Conservation (phyloP, 768 basidiomycete genomes). For the Cubamyces lactineus region DNA sequence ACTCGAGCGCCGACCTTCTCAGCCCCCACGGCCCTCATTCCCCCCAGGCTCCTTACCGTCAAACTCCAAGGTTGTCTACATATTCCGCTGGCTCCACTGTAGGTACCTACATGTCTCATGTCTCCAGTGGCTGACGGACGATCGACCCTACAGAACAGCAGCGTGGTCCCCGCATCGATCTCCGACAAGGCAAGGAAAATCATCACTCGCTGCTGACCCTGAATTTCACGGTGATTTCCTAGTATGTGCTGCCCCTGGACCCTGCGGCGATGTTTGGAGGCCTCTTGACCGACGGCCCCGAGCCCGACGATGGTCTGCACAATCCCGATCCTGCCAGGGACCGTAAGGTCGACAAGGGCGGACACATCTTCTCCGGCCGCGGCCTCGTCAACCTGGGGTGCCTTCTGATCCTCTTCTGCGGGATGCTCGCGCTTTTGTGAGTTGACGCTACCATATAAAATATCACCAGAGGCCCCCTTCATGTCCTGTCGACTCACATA, state of each 20-base stretch:
- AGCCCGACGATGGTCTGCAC: constrained; percentile 53
- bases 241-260: constrained; percentile 71
- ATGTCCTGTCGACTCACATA: constrained; percentile 13
- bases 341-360: constrained; percentile 38
- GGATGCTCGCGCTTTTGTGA: constrained; percentile 49
- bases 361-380: constrained; percentile 56
- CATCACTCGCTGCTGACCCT: background rate
- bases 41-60: background rate
- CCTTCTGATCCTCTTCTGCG: constrained; percentile 52
- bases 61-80: no score
- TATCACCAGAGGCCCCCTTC: no score
- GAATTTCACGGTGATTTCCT: background rate
- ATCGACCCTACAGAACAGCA: background rate
- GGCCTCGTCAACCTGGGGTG: constrained; percentile 76
- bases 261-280: constrained; percentile 60
- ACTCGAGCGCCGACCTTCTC: background rate
- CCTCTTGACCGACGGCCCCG: constrained; percentile 58
- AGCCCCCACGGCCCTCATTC: background rate
- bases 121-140: background rate
- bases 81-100: no score
- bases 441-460: background rate
- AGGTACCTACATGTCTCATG: no score
- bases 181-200: constrained; percentile 10
- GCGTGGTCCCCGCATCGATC: background rate
- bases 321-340: constrained; percentile 51